These are phyloP conservation scores for Chondrostereum purpureum DNA, from an alignment of 1,284 basidiomycete species.

Conservation along the genomic window DNA sequence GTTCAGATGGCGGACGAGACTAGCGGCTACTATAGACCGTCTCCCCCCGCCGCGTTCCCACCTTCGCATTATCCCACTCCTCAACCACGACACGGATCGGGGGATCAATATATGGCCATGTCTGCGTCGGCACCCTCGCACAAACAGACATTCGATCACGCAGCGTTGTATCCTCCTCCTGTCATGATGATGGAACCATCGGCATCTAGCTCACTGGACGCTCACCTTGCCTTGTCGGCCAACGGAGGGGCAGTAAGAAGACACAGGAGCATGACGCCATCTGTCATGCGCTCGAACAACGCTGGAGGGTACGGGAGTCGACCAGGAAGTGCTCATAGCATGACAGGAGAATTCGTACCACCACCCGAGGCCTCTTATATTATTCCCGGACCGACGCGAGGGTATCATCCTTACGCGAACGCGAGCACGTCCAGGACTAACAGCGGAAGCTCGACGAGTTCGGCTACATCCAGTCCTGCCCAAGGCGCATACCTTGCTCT, in stretches of 20 bases:
- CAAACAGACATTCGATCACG: constrained; percentile 59
- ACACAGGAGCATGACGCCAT: constrained; percentile 71
- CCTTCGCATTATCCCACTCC: no score
- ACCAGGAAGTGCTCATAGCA: constrained; percentile 37
- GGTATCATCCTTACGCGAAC: constrained; percentile 53
- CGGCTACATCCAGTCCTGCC: constrained; percentile 29
- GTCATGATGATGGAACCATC: constrained; percentile 25
- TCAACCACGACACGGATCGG: no score
- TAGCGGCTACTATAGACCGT: constrained; percentile 23
- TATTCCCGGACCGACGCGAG: constrained; percentile 25
- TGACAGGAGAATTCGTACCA: constrained; percentile 30
- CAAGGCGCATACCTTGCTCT: constrained; percentile 9
- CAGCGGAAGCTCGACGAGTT: constrained; percentile 50
- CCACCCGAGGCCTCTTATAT: constrained; percentile 17
- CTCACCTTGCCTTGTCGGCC: constrained; percentile 7
- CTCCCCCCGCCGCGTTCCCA: no score
- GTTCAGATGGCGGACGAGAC: constrained; percentile 1
- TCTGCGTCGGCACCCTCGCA: constrained; percentile 64
- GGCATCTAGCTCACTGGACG: constrained; percentile 15
- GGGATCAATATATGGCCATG: constrained; percentile 26
- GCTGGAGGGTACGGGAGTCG: constrained; percentile 40
- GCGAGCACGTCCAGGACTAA: constrained; percentile 39
- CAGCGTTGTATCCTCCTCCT: constrained; percentile 38
- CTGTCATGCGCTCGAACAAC: constrained; percentile 32
- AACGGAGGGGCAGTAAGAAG: constrained; percentile 53